Evolutionary conservation across 2,329 filamentous ascomycete genomes (phyloP), one percentile per base, ranked within the genome.

Genomic region (Xylaria sp.): DNA sequence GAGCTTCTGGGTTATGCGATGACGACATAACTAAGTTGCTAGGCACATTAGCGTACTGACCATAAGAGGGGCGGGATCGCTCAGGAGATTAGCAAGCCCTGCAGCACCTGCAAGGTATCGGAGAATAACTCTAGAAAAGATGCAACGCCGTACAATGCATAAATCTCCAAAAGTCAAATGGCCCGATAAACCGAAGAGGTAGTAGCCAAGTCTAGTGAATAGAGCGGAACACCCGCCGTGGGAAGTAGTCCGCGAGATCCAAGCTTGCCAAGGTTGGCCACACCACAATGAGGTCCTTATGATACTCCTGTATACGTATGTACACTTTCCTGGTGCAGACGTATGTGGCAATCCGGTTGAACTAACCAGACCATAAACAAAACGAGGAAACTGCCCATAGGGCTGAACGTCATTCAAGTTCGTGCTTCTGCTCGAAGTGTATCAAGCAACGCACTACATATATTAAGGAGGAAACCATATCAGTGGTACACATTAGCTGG

Each of bases 191-290:
- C 10, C 17, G 11, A 9, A n/a, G 10, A 25, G 17, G 37, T 44
- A 7, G 27, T 19, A 23, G 11, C 38, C 17, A 44, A n/a, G 17
- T 19, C 46, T 35, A 51, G 29, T 33, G 38, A 17, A 19, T 3
- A 33, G 33, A 2, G 56, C 56, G 56, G 49, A 35, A 59, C 17
- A 48, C n/a, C 56, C 56, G 56, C 56, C 19, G 33, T 19, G 10
- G 56, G 56, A 23, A 59, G 33, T 49, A 54, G 9, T 54, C 41
- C 35, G 56, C 56, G 56, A 59, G 56, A 40, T 44, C 31, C 31
- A 51, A 58, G 55, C 13, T 35, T 25, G 35, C 23, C 27, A 19
- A 40, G 25, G 11, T 40, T 27, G 17, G 21, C 29, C 9, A 17
- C 29, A 7, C 29, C 29, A 19, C 27, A 21, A 35, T 15, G 10